Percentiles rank a stretch among this genome's conserved stretches.
These are phyloP conservation scores for Lachnellula willkommii DNA, from an alignment of 2,329 filamentous ascomycete genomes.

Conservation along the genomic window DNA sequence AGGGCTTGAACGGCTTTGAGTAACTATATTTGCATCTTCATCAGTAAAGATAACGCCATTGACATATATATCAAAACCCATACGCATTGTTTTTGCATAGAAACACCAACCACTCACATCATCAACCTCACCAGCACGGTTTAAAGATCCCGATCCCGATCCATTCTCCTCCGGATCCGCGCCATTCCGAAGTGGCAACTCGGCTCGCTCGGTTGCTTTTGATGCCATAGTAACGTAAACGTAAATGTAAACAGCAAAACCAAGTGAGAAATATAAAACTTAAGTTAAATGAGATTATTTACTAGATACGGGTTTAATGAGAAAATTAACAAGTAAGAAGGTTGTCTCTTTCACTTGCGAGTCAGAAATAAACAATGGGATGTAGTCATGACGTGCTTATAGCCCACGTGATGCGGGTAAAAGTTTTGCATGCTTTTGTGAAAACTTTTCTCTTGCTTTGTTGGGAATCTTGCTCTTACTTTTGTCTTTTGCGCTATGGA, in stretches of 20 bases:
- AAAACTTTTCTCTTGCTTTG: neutral
- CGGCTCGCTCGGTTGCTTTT: conserved; percentile 7
- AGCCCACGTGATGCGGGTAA: neutral
- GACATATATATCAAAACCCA: neutral
- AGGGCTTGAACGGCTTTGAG: conserved; percentile 61
- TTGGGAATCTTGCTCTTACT: too few relatives aligned
- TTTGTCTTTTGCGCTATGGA: too few relatives aligned
- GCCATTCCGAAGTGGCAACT: conserved; percentile 12
- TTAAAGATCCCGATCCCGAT: conserved; percentile 6
- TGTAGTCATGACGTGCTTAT: neutral
- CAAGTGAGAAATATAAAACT: too few relatives aligned
- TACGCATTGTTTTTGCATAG: too few relatives aligned
- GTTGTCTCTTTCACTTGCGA: too few relatives aligned
- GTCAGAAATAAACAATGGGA: neutral
- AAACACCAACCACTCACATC: conserved; percentile 36
- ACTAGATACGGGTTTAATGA: too few relatives aligned
- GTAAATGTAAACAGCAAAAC: too few relatives aligned
- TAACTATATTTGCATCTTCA: conserved; percentile 44
- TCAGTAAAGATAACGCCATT: neutral
- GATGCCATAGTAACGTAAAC: conserved; percentile 16
- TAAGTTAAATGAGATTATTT: too few relatives aligned
- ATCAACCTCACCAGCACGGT: conserved; percentile 41
- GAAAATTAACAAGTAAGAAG: too few relatives aligned
- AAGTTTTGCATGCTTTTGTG: neutral
- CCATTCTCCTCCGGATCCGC: neutral